phyloP scores from a whole-genome alignment of 805 yeast species.

The Suhomyces xylopsoci region DNA sequence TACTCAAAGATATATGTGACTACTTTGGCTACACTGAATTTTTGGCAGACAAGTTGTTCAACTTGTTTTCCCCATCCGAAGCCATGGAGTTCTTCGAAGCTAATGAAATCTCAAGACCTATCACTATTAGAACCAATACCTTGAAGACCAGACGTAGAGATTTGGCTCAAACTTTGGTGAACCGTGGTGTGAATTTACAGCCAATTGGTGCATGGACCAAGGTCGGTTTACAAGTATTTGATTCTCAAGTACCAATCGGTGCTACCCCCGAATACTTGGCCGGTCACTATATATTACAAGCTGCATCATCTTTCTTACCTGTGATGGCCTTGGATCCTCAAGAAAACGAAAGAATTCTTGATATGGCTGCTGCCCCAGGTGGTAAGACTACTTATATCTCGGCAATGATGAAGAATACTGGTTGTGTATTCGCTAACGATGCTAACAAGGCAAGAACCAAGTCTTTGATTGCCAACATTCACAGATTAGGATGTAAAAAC shows the following conservation, averaged over 20 bases:
- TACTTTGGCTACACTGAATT: slow-evolving; percentile 92
- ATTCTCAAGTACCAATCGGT: slow-evolving; percentile 99
- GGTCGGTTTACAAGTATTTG: slow-evolving; percentile 95
- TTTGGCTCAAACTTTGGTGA: slow-evolving; percentile 89
- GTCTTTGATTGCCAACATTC: slow-evolving; percentile 94
- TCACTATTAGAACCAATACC: slow-evolving; percentile 97
- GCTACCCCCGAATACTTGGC: slow-evolving; percentile 99
- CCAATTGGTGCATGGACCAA: slow-evolving; percentile 98
- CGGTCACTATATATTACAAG: slow-evolving; percentile 96
- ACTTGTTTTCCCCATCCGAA: slow-evolving; percentile 89
- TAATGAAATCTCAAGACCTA: slow-evolving; percentile 93
- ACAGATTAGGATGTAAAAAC: slow-evolving; percentile 93
- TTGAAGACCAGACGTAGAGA: slow-evolving; percentile 92
- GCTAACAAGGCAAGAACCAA: slow-evolving; percentile 95
- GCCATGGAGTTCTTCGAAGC: slow-evolving; percentile 99
- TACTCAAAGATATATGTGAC: slow-evolving; percentile 81
- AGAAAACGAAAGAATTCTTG: slow-evolving; percentile 90
- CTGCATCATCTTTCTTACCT: slow-evolving; percentile 96
- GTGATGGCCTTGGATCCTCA: slow-evolving; percentile 98
- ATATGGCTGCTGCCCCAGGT: slow-evolving; percentile 99
- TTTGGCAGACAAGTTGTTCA: slow-evolving; percentile 90
- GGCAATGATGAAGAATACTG: slow-evolving; percentile 97
- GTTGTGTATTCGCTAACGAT: slow-evolving; percentile 95
- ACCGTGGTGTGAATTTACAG: slow-evolving; percentile 95
- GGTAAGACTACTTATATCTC: slow-evolving; percentile 95